Evolutionary conservation across 805 yeast genomes (phyloP).

Genomic region (Starmera pachycereana): DNA sequence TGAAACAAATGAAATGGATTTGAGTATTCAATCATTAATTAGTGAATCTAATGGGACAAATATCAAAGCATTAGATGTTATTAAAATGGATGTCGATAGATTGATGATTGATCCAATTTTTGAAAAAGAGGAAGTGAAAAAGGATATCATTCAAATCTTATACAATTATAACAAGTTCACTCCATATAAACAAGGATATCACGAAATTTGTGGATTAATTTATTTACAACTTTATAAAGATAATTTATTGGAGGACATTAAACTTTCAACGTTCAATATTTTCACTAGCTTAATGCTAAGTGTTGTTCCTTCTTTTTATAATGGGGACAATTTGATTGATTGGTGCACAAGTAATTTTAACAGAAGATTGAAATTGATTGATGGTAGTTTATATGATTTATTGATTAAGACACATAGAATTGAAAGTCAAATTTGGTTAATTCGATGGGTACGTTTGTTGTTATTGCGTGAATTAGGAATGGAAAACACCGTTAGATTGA

Average conservation of each 20-base stretch:
- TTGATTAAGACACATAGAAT: conserved; percentile 31
- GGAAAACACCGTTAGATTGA: conserved; percentile 23
- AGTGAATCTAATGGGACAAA: neutral
- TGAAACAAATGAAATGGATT: conserved; percentile 1
- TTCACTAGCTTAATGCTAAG: conserved; percentile 34
- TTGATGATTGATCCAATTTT: conserved; percentile 17
- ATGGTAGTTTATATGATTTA: conserved; percentile 35
- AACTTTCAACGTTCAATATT: conserved; percentile 31
- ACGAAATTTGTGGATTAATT: conserved; percentile 39
- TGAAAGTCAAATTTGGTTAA: conserved; percentile 43
- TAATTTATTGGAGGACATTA: conserved; percentile 12
- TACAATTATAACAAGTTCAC: conserved; percentile 16
- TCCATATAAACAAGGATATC: conserved; percentile 39
- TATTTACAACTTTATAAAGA: conserved; percentile 31
- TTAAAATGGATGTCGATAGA: conserved; percentile 17
- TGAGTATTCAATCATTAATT: neutral
- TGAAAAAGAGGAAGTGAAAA: conserved; percentile 4
- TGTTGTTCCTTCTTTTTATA: conserved; percentile 33
- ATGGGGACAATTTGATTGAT: conserved; percentile 29
- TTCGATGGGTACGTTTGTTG: conserved; percentile 35
- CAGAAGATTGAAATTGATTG: conserved; percentile 31
- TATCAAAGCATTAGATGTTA: conserved; percentile 10
- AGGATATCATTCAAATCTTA: conserved; percentile 15
- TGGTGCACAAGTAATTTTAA: conserved; percentile 34
- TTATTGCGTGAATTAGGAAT: conserved; percentile 36